These are phyloP conservation scores for Nicotiana undulata DNA, from an alignment of 257 asterid species.

Conservation along the genomic window DNA sequence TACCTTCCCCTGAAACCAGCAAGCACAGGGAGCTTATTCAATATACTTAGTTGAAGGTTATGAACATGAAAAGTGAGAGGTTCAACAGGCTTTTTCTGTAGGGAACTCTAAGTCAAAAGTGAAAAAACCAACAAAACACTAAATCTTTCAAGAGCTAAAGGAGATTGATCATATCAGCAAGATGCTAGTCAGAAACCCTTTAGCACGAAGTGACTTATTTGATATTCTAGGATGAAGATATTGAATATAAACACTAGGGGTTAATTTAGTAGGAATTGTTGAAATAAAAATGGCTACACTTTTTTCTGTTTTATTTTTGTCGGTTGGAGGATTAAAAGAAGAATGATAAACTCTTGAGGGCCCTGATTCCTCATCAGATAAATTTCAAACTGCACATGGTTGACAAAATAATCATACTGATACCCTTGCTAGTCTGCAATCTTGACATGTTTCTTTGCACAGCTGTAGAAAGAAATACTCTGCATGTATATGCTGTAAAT, in stretches of 20 bases:
- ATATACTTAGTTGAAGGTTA: neutral
- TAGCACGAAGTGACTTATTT: neutral
- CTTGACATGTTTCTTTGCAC: neutral
- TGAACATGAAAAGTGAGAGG: neutral
- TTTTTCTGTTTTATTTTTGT: neutral
- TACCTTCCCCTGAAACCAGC: constrained; percentile 76
- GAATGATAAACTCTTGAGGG: neutral
- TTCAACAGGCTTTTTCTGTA: neutral
- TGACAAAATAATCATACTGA: neutral
- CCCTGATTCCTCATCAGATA: neutral
- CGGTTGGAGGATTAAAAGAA: neutral
- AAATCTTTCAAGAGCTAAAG: neutral
- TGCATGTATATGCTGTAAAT: neutral
- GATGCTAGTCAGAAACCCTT: neutral
- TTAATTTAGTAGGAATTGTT: neutral
- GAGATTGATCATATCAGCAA: neutral
- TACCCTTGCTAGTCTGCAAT: neutral
- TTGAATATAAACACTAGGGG: neutral
- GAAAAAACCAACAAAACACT: neutral
- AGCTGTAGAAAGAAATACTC: neutral
- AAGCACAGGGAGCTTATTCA: neutral
- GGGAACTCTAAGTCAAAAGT: neutral
- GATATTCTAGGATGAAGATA: neutral
- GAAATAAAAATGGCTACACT: neutral
- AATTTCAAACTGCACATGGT: neutral